These are phyloP conservation scores for Pichia sp. DNA, from an alignment of 1,139 yeast species.

Conservation along the genomic window DNA sequence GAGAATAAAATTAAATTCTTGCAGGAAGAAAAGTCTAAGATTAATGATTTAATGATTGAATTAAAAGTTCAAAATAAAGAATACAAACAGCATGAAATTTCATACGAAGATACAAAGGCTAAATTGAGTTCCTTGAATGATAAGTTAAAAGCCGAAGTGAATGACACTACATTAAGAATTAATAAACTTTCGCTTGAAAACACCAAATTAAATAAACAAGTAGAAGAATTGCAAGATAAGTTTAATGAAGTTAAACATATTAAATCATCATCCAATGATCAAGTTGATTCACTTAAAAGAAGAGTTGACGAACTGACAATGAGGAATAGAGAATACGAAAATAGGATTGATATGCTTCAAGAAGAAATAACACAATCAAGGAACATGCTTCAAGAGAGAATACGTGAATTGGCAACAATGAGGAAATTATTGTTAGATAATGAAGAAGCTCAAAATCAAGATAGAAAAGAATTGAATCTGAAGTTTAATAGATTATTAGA, in stretches of 20 bases:
- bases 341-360: slow-evolving; percentile 59
- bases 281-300: slow-evolving; percentile 53
- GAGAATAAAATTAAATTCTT: slow-evolving; percentile 33
- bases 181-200: slow-evolving; percentile 44
- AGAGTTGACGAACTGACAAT: slow-evolving; percentile 74
- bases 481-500: slow-evolving; percentile 42
- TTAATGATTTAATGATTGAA: slow-evolving; percentile 38
- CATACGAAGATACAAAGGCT: slow-evolving; percentile 35
- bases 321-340: slow-evolving; percentile 59
- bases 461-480: slow-evolving; percentile 41
- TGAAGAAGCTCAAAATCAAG: slow-evolving; percentile 51
- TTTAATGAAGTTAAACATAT: slow-evolving; percentile 43
- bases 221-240: slow-evolving; percentile 46
- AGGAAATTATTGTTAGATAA: slow-evolving; percentile 63
- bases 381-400: slow-evolving; percentile 68
- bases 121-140: slow-evolving; percentile 37
- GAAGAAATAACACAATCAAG: slow-evolving; percentile 77
- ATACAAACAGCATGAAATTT: slow-evolving; percentile 34
- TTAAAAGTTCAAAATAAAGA: slow-evolving; percentile 41
- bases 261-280: slow-evolving; percentile 45
- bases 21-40: slow-evolving; percentile 35
- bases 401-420: slow-evolving; percentile 69
- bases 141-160: slow-evolving; percentile 33
- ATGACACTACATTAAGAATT: slow-evolving; percentile 32
- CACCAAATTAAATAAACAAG: slow-evolving; percentile 44